A percentile compares a stretch with the other conserved stretches of the same genome.
phyloP scores from a whole-genome alignment of 306 rosid species.

The Cyclanthera cordifolia region DNA sequence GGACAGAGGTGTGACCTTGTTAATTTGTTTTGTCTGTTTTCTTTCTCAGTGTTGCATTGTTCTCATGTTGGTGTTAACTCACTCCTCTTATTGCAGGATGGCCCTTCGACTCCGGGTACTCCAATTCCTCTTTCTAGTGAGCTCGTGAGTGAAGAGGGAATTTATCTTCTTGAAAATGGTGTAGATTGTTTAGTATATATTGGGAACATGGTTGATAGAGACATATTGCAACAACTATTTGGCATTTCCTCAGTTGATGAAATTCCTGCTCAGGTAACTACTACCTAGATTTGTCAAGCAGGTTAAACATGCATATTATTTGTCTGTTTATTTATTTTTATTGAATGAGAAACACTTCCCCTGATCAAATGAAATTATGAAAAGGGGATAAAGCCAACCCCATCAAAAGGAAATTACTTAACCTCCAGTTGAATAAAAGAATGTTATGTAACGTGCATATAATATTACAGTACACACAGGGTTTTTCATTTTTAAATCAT shows the following conservation, averaged over 20 bases:
- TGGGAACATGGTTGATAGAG: constrained; percentile 54
- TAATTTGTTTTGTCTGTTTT: neutral
- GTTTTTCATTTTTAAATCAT: neutral
- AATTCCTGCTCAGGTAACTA: constrained; percentile 61
- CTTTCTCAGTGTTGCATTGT: constrained; percentile 14
- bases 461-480: no score
- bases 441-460: neutral
- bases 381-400: neutral
- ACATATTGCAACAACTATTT: constrained; percentile 52
- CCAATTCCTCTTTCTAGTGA: constrained; percentile 85
- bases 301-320: neutral
- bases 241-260: constrained; percentile 55
- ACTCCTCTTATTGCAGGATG: constrained; percentile 35
- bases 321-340: no score
- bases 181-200: constrained; percentile 71
- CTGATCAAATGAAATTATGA: neutral
- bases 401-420: neutral
- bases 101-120: constrained; percentile 53
- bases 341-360: neutral
- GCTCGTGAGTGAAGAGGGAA: constrained; percentile 58
- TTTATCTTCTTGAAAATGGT: constrained; percentile 93
- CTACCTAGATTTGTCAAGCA: neutral
- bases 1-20: constrained; percentile 46
- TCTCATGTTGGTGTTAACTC: neutral
- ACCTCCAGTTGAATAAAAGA: neutral